phyloP scores from a whole-genome alignment of 2,329 filamentous ascomycete species.

The Cytospora piceae region DNA sequence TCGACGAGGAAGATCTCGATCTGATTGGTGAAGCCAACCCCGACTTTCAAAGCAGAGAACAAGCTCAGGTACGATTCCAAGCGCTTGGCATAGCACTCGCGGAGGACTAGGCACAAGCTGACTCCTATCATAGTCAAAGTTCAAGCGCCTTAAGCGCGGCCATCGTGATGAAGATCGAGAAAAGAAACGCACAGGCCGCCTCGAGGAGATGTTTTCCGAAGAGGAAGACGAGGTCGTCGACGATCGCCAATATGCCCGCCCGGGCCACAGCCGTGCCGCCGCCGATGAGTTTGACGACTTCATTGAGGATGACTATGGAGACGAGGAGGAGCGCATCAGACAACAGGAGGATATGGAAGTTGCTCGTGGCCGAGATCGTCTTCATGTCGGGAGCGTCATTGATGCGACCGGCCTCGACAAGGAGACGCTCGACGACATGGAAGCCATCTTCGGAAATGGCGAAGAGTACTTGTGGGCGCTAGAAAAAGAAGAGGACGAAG shows the following conservation, averaged over 20 bases:
- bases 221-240: conserved; percentile 78
- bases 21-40: conserved; percentile 84
- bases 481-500: conserved; percentile 83
- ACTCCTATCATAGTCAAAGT: conserved; percentile 69
- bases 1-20: conserved; percentile 96
- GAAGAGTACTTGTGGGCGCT: conserved; percentile 96
- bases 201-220: conserved; percentile 94
- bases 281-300: conserved; percentile 91
- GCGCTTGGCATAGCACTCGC: background rate
- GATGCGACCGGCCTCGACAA: conserved; percentile 88
- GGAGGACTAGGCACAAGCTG: conserved; percentile 2
- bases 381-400: conserved; percentile 69
- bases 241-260: conserved; percentile 54
- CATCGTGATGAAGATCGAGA: conserved; percentile 75
- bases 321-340: conserved; percentile 76
- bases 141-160: conserved; percentile 94
- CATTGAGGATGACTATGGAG: conserved; percentile 94
- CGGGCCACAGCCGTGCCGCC: conserved; percentile 57
- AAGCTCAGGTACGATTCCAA: conserved; percentile 19
- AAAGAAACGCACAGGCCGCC: conserved; percentile 66
- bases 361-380: conserved; percentile 74
- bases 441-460: conserved; percentile 92
- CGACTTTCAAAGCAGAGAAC: conserved; percentile 66
- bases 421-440: conserved; percentile 92
- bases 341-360: conserved; percentile 88